A percentile compares a stretch with the other conserved stretches of the same genome.
Conservation (phyloP, 352 stramenopile species). For the Pythium apleroticum region DNA sequence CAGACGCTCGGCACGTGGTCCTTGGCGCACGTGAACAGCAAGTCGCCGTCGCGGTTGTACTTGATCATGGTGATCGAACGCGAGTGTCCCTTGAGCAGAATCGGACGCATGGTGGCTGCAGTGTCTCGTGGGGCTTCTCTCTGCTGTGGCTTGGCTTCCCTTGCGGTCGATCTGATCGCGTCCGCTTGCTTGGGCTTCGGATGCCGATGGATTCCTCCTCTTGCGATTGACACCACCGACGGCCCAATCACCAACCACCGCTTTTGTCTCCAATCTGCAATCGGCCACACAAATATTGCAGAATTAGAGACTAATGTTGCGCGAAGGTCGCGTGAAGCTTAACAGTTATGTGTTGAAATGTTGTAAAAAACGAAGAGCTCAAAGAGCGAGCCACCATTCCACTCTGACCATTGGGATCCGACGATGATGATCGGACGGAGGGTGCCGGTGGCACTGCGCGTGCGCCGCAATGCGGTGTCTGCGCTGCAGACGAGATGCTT, state of each 20-base stretch:
- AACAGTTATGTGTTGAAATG: constrained; percentile 1
- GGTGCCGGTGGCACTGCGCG: background rate
- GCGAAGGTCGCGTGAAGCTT: constrained; percentile 13
- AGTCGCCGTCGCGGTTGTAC: constrained; percentile 98
- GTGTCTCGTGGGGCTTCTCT: background rate
- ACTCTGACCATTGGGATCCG: background rate
- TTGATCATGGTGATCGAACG: constrained; percentile 98
- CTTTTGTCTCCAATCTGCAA: constrained; percentile 17
- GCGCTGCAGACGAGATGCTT: background rate
- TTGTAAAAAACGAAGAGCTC: background rate
- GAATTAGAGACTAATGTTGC: constrained; percentile 10
- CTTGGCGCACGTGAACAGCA: constrained; percentile 97
- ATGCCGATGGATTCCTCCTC: constrained; percentile 22
- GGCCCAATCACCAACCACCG: constrained; percentile 30
- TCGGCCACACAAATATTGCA: background rate
- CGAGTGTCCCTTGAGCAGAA: constrained; percentile 99
- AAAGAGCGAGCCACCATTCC: background rate
- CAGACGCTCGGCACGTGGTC: constrained; percentile 97
- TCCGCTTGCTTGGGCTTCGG: constrained; percentile 1
- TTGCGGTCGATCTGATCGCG: background rate
- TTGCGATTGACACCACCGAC: background rate
- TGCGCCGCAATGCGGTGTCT: background rate
- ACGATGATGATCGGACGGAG: constrained; percentile 11
- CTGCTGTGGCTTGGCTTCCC: background rate
- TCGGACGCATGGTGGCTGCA: constrained; percentile 88